Conservation (phyloP, 2,329 filamentous ascomycete species). For the Nemania sp. region DNA sequence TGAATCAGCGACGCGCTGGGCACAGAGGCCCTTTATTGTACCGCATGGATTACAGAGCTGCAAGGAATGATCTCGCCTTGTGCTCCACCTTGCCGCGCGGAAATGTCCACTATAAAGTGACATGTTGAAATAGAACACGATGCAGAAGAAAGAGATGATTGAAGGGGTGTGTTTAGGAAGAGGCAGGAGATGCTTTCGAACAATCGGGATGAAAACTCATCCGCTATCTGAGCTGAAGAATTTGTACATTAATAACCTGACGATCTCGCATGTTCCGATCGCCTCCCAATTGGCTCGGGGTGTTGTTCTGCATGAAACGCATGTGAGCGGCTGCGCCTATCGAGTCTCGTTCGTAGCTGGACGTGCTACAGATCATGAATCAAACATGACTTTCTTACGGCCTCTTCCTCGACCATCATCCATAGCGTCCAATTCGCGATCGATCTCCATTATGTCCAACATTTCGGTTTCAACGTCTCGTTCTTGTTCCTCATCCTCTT, state of each 20-base stretch:
- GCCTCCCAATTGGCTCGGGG: slow-evolving; percentile 21
- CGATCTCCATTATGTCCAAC: slow-evolving; percentile 68
- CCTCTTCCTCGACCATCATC: slow-evolving; percentile 52
- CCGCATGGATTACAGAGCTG: slow-evolving; percentile 77
- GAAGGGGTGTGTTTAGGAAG: too few relatives aligned
- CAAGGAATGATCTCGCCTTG: slow-evolving; percentile 76
- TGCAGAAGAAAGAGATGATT: not conserved
- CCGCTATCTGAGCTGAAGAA: not conserved
- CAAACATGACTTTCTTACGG: slow-evolving; percentile 57
- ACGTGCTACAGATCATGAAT: slow-evolving; percentile 39
- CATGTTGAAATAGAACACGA: too few relatives aligned
- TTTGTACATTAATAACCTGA: slow-evolving; percentile 3
- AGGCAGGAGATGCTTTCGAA: not conserved
- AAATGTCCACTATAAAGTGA: slow-evolving; percentile 32
- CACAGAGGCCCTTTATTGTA: slow-evolving; percentile 51
- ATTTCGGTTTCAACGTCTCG: slow-evolving; percentile 63
- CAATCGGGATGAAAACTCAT: not conserved
- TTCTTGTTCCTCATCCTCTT: slow-evolving; percentile 46
- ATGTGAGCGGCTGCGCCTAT: not conserved
- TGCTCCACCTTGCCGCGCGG: slow-evolving; percentile 76
- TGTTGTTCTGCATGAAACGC: slow-evolving; percentile 25
- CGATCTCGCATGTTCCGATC: slow-evolving; percentile 13
- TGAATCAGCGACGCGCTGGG: slow-evolving; percentile 27
- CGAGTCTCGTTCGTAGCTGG: not conserved
- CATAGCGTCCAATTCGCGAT: slow-evolving; percentile 61